Evolutionary conservation across 495 filamentous ascomycete species (phyloP).

Genomic region (Aspergillus nanangensis): DNA sequence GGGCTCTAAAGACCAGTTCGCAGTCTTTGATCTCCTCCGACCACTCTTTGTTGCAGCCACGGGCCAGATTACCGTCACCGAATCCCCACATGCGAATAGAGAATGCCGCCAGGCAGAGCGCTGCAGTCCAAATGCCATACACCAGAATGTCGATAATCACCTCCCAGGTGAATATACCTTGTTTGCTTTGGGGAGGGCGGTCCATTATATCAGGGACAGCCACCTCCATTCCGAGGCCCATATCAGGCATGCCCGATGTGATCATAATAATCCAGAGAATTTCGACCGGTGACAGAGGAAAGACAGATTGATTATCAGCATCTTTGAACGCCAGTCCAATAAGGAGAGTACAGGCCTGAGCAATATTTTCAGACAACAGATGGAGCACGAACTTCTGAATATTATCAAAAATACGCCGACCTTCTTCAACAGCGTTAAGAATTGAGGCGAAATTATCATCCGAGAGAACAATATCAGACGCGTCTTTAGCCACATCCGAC

Average conservation of each 20-base stretch:
- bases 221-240: slow-evolving; percentile 70
- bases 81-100: slow-evolving; percentile 60
- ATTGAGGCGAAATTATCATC: no score
- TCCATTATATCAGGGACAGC: slow-evolving; percentile 63
- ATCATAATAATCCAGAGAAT: slow-evolving; percentile 78
- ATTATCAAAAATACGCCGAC: slow-evolving; percentile 70
- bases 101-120: slow-evolving; percentile 62
- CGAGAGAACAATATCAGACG: no score
- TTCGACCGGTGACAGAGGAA: slow-evolving; percentile 67
- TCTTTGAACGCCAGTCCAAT: slow-evolving; percentile 72
- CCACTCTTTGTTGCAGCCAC: slow-evolving; percentile 58
- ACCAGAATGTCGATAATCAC: slow-evolving; percentile 63
- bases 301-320: slow-evolving; percentile 56
- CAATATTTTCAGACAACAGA: slow-evolving; percentile 67
- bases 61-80: slow-evolving; percentile 59
- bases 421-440: slow-evolving; percentile 67
- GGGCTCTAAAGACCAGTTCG: slow-evolving; percentile 33
- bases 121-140: slow-evolving; percentile 67
- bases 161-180: slow-evolving; percentile 65
- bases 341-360: slow-evolving; percentile 60
- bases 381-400: slow-evolving; percentile 75
- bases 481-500: no score
- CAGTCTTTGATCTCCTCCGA: slow-evolving; percentile 21
- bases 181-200: slow-evolving; percentile 59
- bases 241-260: slow-evolving; percentile 66